Evolutionary conservation across 805 yeast genomes (phyloP).

Genomic region (Cyberlindnera suaveolens): DNA sequence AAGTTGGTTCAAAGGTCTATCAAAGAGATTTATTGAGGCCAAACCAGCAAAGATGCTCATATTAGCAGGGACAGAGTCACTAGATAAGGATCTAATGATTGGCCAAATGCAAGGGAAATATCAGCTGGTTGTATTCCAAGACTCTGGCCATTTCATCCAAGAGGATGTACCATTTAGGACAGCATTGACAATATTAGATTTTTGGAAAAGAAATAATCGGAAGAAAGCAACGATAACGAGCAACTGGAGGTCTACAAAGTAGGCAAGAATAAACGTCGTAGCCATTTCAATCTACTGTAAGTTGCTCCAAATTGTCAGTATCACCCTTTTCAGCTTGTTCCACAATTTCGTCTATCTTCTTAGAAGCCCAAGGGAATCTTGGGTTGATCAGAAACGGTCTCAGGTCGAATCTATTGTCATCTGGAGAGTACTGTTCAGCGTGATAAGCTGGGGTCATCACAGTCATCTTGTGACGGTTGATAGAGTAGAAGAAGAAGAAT

Average conservation of each 20-base stretch:
- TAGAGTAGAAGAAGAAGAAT: conserved; percentile 89
- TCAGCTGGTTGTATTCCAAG: conserved; percentile 77
- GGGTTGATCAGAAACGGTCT: conserved; percentile 95
- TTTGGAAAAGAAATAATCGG: conserved; percentile 37
- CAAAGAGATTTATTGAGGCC: conserved; percentile 42
- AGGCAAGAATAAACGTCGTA: background rate
- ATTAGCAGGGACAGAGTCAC: conserved; percentile 81
- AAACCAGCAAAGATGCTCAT: conserved; percentile 65
- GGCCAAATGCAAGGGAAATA: conserved; percentile 99
- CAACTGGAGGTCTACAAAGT: conserved; percentile 41
- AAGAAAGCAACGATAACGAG: conserved; percentile 28
- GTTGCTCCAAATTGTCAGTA: conserved; percentile 26
- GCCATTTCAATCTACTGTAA: conserved; percentile 38
- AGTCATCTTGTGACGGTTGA: conserved; percentile 95
- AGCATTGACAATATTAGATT: conserved; percentile 45
- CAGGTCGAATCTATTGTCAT: conserved; percentile 92
- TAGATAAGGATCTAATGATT: conserved; percentile 79
- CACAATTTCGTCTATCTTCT: conserved; percentile 79
- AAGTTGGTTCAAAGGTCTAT: conserved; percentile 73
- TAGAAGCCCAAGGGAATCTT: conserved; percentile 81
- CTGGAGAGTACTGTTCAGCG: conserved; percentile 97
- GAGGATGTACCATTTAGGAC: conserved; percentile 79
- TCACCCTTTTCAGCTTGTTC: conserved; percentile 41
- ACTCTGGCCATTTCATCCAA: conserved; percentile 90
- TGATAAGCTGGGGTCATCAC: conserved; percentile 96